These are phyloP conservation scores for Filosporella fistucella DNA, from an alignment of 495 filamentous ascomycete species.

Conservation along the genomic window DNA sequence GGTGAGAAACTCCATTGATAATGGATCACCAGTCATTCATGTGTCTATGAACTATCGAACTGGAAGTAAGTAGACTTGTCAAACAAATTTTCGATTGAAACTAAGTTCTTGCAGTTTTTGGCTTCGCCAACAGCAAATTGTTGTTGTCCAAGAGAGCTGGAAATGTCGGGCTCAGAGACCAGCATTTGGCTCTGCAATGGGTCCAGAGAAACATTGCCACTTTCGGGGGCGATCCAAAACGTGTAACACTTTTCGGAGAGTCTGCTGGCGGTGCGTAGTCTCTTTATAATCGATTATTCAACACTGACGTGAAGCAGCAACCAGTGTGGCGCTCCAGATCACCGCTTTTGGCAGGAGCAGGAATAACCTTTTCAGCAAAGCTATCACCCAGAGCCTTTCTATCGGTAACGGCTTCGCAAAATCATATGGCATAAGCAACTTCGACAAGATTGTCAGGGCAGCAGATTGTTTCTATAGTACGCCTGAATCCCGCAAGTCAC, in stretches of 20 bases:
- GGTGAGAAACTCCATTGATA: slow-evolving; percentile 39
- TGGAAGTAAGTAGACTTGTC: background rate
- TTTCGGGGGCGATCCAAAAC: slow-evolving; percentile 30
- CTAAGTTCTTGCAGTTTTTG: slow-evolving; percentile 39
- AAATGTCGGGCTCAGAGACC: slow-evolving; percentile 34
- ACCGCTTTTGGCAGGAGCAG: slow-evolving; percentile 53
- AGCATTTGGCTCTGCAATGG: slow-evolving; percentile 36
- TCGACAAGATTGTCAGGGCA: slow-evolving; percentile 50
- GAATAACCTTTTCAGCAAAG: slow-evolving; percentile 29
- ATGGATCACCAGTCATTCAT: slow-evolving; percentile 57
- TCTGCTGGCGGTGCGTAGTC: background rate
- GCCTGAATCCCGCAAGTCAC: slow-evolving; percentile 41
- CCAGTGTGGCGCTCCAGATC: slow-evolving; percentile 60
- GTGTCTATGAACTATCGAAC: slow-evolving; percentile 55
- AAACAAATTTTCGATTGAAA: background rate
- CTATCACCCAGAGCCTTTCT: slow-evolving; percentile 27
- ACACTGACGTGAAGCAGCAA: slow-evolving; percentile 3
- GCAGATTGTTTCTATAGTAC: slow-evolving; percentile 51
- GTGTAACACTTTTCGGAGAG: slow-evolving; percentile 37
- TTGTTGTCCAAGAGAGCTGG: slow-evolving; percentile 58
- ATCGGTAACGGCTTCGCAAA: slow-evolving; percentile 47
- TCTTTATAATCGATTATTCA: background rate
- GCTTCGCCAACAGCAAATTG: slow-evolving; percentile 55
- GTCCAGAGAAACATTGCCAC: slow-evolving; percentile 42
- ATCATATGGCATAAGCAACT: slow-evolving; percentile 56